Evolutionary conservation across 202 grass and related monocot genomes (phyloP).

Genomic region (Panicum hallii): DNA sequence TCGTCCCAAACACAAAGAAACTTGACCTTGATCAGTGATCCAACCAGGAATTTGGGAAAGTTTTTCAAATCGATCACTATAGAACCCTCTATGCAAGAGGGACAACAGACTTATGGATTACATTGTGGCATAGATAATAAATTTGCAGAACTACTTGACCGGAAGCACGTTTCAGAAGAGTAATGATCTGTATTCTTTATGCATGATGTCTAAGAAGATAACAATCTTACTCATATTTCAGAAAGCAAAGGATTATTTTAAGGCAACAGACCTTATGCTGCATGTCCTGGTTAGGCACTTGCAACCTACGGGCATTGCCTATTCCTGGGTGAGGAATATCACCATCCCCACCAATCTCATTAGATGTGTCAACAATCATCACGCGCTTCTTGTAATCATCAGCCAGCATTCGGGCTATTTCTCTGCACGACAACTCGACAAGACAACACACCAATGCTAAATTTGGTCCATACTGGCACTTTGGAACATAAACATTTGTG

Average conservation of each 20-base stretch:
- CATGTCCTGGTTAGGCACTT: conserved; percentile 85
- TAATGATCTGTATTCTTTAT: background rate
- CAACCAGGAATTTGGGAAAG: background rate
- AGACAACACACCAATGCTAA: background rate
- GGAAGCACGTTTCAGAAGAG: background rate
- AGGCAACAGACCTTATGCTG: conserved; percentile 73
- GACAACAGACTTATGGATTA: background rate
- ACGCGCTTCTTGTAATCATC: conserved; percentile 88
- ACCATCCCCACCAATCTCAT: conserved; percentile 96
- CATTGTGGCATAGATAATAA: background rate
- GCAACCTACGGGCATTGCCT: conserved; percentile 80
- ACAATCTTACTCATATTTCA: background rate
- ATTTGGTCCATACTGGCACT: background rate
- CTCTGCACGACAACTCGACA: conserved; percentile 55
- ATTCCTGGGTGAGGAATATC: conserved; percentile 91
- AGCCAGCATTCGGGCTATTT: conserved; percentile 83
- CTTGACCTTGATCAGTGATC: background rate
- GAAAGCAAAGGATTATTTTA: background rate
- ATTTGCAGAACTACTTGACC: background rate
- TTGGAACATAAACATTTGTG: background rate
- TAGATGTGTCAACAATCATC: conserved; percentile 96
- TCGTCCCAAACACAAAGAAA: background rate
- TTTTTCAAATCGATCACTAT: background rate
- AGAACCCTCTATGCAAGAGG: background rate
- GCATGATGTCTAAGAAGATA: background rate